Evolutionary conservation across 306 rosid genomes (phyloP), one percentile per base, ranked within the genome.

Genomic region (Coriaria nepalensis): DNA sequence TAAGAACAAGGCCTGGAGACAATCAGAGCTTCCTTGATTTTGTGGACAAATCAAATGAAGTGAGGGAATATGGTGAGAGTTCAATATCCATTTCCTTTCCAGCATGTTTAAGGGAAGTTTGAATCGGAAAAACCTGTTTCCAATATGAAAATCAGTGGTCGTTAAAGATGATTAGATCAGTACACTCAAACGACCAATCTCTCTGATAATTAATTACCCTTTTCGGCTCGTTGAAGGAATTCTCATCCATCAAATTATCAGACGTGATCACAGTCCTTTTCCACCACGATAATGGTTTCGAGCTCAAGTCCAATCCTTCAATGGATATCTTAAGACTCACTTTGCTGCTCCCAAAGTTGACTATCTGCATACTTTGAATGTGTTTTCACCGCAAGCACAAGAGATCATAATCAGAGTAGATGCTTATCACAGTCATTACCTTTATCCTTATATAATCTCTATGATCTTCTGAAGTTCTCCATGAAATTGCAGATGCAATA

Each of bases 221-320:
- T 5, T 49, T 72, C 49, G 93, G 95, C 36, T 60, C 62, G 5
- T 68, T 33, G 70, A 90, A 90, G 40, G 97, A 78, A 61, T 90
- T 90, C 61, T 90, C 97, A 46, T 90, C 95, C 82, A 56, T 77
- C 47, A 75, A 56, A 64, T 81, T 78, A 59, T 36, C 36, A 49
- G 97, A 79, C 2, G 92, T 81, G 49, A 90, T 79, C 33, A 90
- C 66, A 9, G 82, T 77, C 75, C 56, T 66, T 4, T 56, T 66
- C 33, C 84, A 69, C 33, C 86, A 83, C 9, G 84, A 70, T 39
- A 69, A 41, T 34, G 36, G 54, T 35, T 55, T 42, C 48, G 71
- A 54, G 60, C 73, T 74, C 6, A 61, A 63, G 52, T 67, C 82
- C 65, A 81, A 67, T 48, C 80, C 83, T 7, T 43, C 42, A 9